Conservation (phyloP, 306 rosid genomes). For the Dryas drummondii region DNA sequence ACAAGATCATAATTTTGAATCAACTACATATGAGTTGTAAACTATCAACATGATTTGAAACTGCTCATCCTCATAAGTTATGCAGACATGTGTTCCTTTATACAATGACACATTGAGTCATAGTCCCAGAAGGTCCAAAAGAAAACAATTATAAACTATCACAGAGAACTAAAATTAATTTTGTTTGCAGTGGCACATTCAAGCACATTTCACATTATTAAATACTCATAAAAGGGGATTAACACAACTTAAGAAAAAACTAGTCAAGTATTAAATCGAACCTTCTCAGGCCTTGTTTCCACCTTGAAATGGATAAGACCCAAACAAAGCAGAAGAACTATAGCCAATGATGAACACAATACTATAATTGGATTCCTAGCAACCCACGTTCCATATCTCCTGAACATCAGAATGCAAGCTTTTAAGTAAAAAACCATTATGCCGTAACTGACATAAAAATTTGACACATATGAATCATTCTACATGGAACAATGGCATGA, state of each 20-base stretch:
- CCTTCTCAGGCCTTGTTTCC: conserved; percentile 97
- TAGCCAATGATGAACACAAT: conserved; percentile 65
- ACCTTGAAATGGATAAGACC: conserved; percentile 90
- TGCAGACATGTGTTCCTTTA: not conserved
- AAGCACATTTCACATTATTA: not conserved
- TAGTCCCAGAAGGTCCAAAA: not conserved
- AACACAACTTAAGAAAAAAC: conserved; percentile 12
- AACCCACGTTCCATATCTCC: conserved; percentile 87
- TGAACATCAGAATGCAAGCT: conserved; percentile 32
- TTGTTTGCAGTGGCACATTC: not conserved
- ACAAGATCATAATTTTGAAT: not conserved
- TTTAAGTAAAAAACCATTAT: conserved; percentile 37
- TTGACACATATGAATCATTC: not conserved
- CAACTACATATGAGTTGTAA: not conserved
- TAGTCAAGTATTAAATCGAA: conserved; percentile 28
- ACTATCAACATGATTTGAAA: not conserved
- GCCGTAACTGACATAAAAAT: conserved; percentile 11
- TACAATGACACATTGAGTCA: not conserved
- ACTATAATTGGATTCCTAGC: conserved; percentile 77
- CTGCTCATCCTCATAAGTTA: not conserved
- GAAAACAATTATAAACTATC: not conserved
- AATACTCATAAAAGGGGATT: not conserved
- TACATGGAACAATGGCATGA: conserved; percentile 23
- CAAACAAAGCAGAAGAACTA: conserved; percentile 78
- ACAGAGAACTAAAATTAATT: not conserved